Conservation (phyloP, 352 stramenopile genomes). For the Globisporangium cederbergense region DNA sequence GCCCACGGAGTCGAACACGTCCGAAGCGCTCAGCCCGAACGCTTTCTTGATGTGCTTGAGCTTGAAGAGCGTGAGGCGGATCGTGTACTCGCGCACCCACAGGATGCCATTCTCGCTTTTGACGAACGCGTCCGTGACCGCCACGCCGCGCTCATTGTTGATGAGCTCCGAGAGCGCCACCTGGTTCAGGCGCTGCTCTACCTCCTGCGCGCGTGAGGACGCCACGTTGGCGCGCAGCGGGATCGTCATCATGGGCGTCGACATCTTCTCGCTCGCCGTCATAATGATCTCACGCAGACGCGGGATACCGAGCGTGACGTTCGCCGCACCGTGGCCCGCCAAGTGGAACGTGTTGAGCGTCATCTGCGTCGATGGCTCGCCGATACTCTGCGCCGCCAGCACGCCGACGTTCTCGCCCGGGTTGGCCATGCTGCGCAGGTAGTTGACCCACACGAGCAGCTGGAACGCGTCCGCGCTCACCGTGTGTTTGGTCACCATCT, state of each 20-base stretch:
- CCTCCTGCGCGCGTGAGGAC: constrained; percentile 54
- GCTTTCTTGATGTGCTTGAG: constrained; percentile 93
- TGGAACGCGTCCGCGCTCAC: constrained; percentile 84
- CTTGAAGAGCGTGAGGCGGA: constrained; percentile 93
- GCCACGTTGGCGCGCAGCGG: constrained; percentile 76
- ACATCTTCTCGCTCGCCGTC: constrained; percentile 97
- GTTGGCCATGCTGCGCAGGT: constrained; percentile 93
- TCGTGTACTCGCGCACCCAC: constrained; percentile 97
- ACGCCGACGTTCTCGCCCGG: constrained; percentile 98
- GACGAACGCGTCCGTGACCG: constrained; percentile 90
- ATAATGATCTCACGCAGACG: constrained; percentile 99
- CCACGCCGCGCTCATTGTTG: constrained; percentile 88
- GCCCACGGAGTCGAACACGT: constrained; percentile 89
- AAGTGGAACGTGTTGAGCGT: constrained; percentile 99
- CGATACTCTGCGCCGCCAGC: constrained; percentile 98
- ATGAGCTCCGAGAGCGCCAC: constrained; percentile 94
- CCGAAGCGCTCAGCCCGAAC: constrained; percentile 94
- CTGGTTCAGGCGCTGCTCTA: constrained; percentile 90
- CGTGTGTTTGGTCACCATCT: constrained; percentile 77
- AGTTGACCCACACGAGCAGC: constrained; percentile 97
- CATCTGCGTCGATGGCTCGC: constrained; percentile 99
- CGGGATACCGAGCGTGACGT: constrained; percentile 99
- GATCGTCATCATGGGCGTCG: constrained; percentile 99
- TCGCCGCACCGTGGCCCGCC: constrained; percentile 97
- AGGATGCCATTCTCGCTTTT: constrained; percentile 85